Conservation (phyloP, 2,329 filamentous ascomycete genomes). For the Colletotrichum magnum region DNA sequence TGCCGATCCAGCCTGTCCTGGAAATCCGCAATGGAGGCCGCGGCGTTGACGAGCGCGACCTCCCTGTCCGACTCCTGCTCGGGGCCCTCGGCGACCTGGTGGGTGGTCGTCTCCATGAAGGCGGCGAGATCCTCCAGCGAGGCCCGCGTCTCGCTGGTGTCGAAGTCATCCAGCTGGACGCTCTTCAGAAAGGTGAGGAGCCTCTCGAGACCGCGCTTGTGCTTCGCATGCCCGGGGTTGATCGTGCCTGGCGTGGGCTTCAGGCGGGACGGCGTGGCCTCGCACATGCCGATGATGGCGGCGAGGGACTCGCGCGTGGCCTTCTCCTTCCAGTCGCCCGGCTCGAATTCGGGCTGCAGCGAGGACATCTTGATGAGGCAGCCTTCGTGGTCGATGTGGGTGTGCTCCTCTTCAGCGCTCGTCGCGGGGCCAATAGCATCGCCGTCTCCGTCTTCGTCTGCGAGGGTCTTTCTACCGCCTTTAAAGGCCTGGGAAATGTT, state of each 20-base stretch:
- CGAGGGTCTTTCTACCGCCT: no score
- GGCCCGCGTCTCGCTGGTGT: conserved; percentile 1
- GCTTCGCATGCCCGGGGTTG: neutral
- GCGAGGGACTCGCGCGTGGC: neutral
- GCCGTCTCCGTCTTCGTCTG: neutral
- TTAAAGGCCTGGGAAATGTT: neutral
- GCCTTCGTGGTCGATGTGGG: neutral
- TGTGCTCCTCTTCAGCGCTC: neutral
- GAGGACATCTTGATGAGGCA: conserved; percentile 6
- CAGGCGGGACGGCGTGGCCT: conserved; percentile 2
- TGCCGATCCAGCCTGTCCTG: conserved; percentile 18
- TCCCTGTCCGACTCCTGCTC: neutral
- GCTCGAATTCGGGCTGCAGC: neutral
- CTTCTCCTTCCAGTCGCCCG: neutral
- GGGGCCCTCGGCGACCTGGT: neutral
- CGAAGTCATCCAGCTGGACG: conserved; percentile 1
- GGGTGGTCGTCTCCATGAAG: neutral
- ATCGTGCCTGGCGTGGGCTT: neutral
- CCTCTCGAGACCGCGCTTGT: no score
- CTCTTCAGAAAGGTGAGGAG: neutral
- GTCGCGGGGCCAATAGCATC: neutral
- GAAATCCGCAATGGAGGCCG: neutral
- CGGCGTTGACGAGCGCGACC: neutral
- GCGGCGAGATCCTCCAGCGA: neutral
- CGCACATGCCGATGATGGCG: neutral